These are phyloP conservation scores for Symbiotaphrina buchneri DNA, from an alignment of 495 filamentous ascomycete genomes.

Conservation along the genomic window DNA sequence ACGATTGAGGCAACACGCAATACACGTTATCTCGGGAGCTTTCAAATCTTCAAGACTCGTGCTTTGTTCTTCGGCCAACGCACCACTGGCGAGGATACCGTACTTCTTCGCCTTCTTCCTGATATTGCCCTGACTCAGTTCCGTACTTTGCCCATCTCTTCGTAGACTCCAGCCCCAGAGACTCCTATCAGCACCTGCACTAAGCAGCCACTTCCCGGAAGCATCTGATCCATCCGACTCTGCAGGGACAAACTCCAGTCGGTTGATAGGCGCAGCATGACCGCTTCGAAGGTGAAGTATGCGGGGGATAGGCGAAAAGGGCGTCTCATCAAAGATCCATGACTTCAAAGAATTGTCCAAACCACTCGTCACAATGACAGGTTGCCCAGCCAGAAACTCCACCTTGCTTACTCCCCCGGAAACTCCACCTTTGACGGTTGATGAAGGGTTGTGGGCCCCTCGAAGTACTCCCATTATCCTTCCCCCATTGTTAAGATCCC, in stretches of 20 bases:
- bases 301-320: conserved; percentile 64
- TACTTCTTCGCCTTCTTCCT: conserved; percentile 67
- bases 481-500: conserved; percentile 82
- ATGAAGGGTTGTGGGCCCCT: conserved; percentile 60
- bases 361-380: conserved; percentile 71
- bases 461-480: conserved; percentile 62
- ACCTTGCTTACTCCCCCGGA: conserved; percentile 44
- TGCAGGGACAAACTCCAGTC: conserved; percentile 59
- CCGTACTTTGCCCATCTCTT: conserved; percentile 80
- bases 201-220: conserved; percentile 84
- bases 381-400: conserved; percentile 82
- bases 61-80: conserved; percentile 23
- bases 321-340: conserved; percentile 83
- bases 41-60: conserved; percentile 53
- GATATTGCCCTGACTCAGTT: conserved; percentile 73
- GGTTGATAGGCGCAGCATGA: conserved; percentile 66
- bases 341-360: conserved; percentile 83
- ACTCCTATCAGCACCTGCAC: conserved; percentile 66
- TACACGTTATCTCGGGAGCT: conserved; percentile 70
- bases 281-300: conserved; percentile 68
- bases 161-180: conserved; percentile 91
- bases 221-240: conserved; percentile 76
- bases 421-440: conserved; percentile 28
- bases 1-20: conserved; percentile 75
- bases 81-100: conserved; percentile 32